These are phyloP conservation scores for Arthroderma uncinatum DNA, from an alignment of 2,329 filamentous ascomycete genomes.

Conservation along the genomic window DNA sequence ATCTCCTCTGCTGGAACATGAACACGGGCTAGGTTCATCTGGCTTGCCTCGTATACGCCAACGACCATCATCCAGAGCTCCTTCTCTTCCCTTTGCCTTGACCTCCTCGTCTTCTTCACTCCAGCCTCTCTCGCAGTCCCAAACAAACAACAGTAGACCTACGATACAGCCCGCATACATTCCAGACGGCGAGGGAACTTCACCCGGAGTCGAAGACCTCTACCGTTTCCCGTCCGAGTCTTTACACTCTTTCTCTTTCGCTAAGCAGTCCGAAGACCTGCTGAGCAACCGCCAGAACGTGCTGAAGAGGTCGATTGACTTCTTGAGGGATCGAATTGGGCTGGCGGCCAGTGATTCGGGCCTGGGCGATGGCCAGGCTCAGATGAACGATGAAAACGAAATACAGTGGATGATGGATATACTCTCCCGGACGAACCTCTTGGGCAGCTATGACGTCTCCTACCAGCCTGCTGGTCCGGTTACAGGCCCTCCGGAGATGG, in stretches of 20 bases:
- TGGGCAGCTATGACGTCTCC: conserved; percentile 50
- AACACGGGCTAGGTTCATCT: conserved; percentile 73
- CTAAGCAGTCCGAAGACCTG: conserved; percentile 85
- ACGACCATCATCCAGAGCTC: conserved; percentile 55
- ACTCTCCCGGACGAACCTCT: conserved; percentile 66
- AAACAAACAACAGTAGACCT: conserved; percentile 49
- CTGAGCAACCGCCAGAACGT: conserved; percentile 87
- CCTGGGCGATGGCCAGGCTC: conserved; percentile 72
- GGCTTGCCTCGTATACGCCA: conserved; percentile 91
- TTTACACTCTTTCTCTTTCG: conserved; percentile 95
- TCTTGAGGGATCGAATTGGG: conserved; percentile 85
- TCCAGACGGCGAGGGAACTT: conserved; percentile 51
- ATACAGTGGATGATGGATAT: conserved; percentile 85
- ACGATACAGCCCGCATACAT: conserved; percentile 44
- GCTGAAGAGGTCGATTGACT: conserved; percentile 85
- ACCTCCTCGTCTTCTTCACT: conserved; percentile 50
- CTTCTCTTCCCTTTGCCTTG: conserved; percentile 54
- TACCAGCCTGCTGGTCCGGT: conserved; percentile 52
- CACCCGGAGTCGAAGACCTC: conserved; percentile 72
- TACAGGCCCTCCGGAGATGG: conserved; percentile 65
- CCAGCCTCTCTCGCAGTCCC: conserved; percentile 57
- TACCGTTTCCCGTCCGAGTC: conserved; percentile 90
- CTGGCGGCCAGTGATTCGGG: conserved; percentile 66
- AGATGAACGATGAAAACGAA: conserved; percentile 70
- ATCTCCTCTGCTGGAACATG: conserved; percentile 76